Base-by-base conservation (phyloP, 306 rosid species). In the Hippophae rhamnoides region DNA sequence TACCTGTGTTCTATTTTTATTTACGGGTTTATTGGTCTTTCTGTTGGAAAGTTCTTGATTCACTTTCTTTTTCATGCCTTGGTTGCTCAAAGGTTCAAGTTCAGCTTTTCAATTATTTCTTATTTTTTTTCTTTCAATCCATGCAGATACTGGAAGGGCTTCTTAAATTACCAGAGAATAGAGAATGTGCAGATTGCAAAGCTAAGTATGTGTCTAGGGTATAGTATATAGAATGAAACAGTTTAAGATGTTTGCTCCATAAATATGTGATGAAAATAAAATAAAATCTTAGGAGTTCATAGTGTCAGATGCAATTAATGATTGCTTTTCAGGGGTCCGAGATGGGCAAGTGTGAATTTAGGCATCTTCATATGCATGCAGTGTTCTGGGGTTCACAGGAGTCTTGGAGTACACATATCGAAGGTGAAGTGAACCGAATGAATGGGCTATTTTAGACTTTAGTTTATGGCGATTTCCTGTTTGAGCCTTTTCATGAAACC, bases 301-400 rank as follows among this genome's bases (percentile, higher is more conserved):
- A 4, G 38, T 31, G 38, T 4, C 5, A 31, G 3, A 31, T 31
- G 38, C 38, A 31, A 31, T 31, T 31, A 31, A 2, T 31, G 38
- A 31, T 31, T 31, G 3, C 38, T 31, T 31, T 31, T 31, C 86
- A 89, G 97, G 71, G 95, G 82, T 57, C 97, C 97, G 45, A 70
- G 97, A 83, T 89, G 97, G 97, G 97, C 97, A 52, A 89, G 97
- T 43, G 94, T 89, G 61, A 89, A 89, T 62, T 79, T 89, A 58
- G 97, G 97, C 61, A 83, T 89, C 81, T 89, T 89, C 71, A 78
- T 89, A 69, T 89, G 97, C 77, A 89, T 89, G 95, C 95, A 89
- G 45, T 89, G 97, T 67, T 89, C 97, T 25, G 97, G 97, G 67
- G 74, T 86, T 58, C 97, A 89, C 68, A 85, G 97, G 74, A 89